A percentile compares a stretch with the other conserved stretches of the same genome.
phyloP scores from a whole-genome alignment of 2,329 filamentous ascomycete genomes.

The Talaromyces sp. region DNA sequence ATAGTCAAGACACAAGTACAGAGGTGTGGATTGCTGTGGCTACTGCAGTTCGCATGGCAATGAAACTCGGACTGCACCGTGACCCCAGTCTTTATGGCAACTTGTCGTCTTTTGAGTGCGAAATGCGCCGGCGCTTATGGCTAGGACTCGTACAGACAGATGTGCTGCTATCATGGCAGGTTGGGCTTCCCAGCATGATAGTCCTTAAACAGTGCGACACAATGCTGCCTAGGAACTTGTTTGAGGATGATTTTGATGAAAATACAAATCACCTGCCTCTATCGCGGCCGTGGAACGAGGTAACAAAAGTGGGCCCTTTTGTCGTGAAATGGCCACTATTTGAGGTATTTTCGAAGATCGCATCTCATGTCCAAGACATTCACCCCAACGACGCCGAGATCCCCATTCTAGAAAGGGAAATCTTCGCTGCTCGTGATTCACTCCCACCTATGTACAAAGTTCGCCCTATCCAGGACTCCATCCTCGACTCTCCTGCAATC shows the following conservation, averaged over 20 bases:
- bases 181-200: slow-evolving; percentile 59
- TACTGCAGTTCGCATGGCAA: slow-evolving; percentile 53
- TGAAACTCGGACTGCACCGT: slow-evolving; percentile 58
- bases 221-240: slow-evolving; percentile 51
- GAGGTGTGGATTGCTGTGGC: slow-evolving; percentile 52
- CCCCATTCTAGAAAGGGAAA: slow-evolving; percentile 46
- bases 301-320: slow-evolving; percentile 45
- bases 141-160: slow-evolving; percentile 50
- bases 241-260: slow-evolving; percentile 57
- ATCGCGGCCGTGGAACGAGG: slow-evolving; percentile 49
- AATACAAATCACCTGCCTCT: slow-evolving; percentile 47
- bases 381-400: slow-evolving; percentile 52
- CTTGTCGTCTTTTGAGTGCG: slow-evolving; percentile 51
- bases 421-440: slow-evolving; percentile 52
- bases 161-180: slow-evolving; percentile 57
- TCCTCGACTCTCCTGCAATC: slow-evolving; percentile 59
- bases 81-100: slow-evolving; percentile 51
- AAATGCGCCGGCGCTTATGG: slow-evolving; percentile 44
- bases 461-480: slow-evolving; percentile 63
- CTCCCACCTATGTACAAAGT: slow-evolving; percentile 73
- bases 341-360: slow-evolving; percentile 29
- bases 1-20: slow-evolving; percentile 51
- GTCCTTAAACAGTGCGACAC: slow-evolving; percentile 58
- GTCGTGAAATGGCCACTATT: slow-evolving; percentile 32
- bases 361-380: slow-evolving; percentile 31